Percentiles rank a stretch among this genome's conserved stretches.
Evolutionary conservation across 2,329 filamentous ascomycete genomes (phyloP).

Genomic region (Calycina marina): DNA sequence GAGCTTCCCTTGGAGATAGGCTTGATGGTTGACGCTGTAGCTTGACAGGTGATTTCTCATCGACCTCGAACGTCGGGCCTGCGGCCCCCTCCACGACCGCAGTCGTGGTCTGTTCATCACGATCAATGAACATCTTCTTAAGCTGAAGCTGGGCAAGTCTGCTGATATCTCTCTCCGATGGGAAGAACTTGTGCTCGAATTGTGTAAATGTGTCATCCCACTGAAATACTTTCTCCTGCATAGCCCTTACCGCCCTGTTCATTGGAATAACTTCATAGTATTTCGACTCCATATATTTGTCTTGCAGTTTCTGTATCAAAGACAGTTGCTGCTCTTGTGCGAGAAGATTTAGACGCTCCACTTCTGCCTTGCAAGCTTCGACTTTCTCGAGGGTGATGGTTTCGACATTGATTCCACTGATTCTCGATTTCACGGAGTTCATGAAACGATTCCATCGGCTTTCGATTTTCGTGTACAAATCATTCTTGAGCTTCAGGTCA

Average conservation of each 20-base stretch:
- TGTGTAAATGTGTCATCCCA: slow-evolving; percentile 87
- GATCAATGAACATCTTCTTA: slow-evolving; percentile 84
- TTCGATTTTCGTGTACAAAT: slow-evolving; percentile 70
- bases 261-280: slow-evolving; percentile 96
- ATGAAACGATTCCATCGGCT: slow-evolving; percentile 79
- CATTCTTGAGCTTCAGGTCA: slow-evolving; percentile 83
- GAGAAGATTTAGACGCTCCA: slow-evolving; percentile 63
- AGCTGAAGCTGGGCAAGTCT: slow-evolving; percentile 83
- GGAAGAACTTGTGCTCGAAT: slow-evolving; percentile 87
- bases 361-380: slow-evolving; percentile 66
- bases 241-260: slow-evolving; percentile 74
- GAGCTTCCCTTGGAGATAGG: slow-evolving; percentile 45
- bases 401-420: slow-evolving; percentile 82
- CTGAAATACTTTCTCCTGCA: slow-evolving; percentile 82
- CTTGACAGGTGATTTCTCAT: slow-evolving; percentile 26
- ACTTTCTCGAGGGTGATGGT: slow-evolving; percentile 79
- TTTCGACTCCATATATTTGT: slow-evolving; percentile 82
- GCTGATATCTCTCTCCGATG: slow-evolving; percentile 87
- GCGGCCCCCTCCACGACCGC: slow-evolving; percentile 52
- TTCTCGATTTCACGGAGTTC: slow-evolving; percentile 64
- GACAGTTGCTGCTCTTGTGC: slow-evolving; percentile 70
- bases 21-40: slow-evolving; percentile 16
- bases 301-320: slow-evolving; percentile 65
- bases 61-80: slow-evolving; percentile 35
- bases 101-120: slow-evolving; percentile 64